Conservation (phyloP, 192 early-diverging fungal species). For the Backusella westeae region DNA sequence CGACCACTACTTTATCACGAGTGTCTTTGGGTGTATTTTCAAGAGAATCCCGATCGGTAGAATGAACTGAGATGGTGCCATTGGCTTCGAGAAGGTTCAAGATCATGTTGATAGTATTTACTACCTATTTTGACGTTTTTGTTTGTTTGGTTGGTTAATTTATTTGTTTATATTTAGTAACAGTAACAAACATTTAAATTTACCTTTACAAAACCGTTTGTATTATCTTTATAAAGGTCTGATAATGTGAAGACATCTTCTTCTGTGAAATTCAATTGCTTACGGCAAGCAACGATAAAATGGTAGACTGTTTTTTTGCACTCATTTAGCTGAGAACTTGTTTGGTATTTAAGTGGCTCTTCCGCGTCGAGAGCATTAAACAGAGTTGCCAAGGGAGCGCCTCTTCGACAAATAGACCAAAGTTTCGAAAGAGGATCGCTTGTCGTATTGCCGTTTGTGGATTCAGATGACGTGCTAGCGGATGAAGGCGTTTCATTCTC, state of each 20-base stretch:
- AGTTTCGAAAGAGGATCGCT: constrained; percentile 71
- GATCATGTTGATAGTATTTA: constrained; percentile 80
- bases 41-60: constrained; percentile 40
- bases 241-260: constrained; percentile 82
- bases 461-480: constrained; percentile 6
- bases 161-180: background rate
- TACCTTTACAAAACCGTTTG: constrained; percentile 96
- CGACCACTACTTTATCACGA: constrained; percentile 81
- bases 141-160: background rate
- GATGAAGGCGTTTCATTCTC: constrained; percentile 37
- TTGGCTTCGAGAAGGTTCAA: constrained; percentile 73
- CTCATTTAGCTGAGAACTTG: constrained; percentile 55
- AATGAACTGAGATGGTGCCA: constrained; percentile 44
- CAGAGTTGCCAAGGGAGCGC: constrained; percentile 66
- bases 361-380: constrained; percentile 68
- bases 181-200: background rate
- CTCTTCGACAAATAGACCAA: constrained; percentile 71
- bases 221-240: constrained; percentile 91
- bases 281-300: constrained; percentile 87
- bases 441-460: constrained; percentile 17
- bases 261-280: constrained; percentile 68
- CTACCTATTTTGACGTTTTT: constrained; percentile 49
- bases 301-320: constrained; percentile 84
- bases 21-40: constrained; percentile 78
- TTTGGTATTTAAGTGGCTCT: constrained; percentile 56